Conservation (phyloP, 345 rosid species). For the Linum tenue region DNA sequence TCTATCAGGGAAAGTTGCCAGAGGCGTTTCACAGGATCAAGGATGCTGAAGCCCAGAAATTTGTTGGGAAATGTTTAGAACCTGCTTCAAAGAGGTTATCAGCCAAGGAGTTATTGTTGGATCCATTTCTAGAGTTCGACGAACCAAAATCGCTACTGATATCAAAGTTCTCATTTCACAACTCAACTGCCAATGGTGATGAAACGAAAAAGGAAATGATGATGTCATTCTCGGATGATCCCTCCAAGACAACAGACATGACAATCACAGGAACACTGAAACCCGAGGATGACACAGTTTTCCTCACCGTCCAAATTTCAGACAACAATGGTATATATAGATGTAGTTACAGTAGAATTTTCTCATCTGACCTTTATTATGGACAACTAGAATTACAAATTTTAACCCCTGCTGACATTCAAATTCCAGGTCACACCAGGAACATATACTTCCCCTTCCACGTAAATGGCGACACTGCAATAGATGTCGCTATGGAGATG, state of each 20-base stretch:
- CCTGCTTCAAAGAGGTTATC: conserved; percentile 62
- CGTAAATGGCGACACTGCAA: conserved; percentile 58
- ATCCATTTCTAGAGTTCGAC: conserved; percentile 54
- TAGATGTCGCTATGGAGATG: conserved; percentile 84
- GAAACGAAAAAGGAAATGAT: conserved; percentile 20
- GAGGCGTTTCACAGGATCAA: conserved; percentile 61
- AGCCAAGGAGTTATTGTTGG: conserved; percentile 58
- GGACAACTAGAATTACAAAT: too few relatives aligned
- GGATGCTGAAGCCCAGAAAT: conserved; percentile 51
- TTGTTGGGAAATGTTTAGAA: conserved; percentile 74
- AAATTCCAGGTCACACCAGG: conserved; percentile 51
- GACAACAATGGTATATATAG: conserved; percentile 46
- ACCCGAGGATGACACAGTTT: conserved; percentile 66
- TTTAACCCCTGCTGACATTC: neutral
- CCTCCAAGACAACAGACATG: conserved; percentile 49
- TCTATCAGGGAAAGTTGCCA: conserved; percentile 78
- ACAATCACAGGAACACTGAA: conserved; percentile 68
- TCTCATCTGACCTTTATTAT: too few relatives aligned
- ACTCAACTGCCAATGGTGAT: conserved; percentile 13
- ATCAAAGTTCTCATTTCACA: conserved; percentile 24
- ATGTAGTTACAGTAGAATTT: too few relatives aligned
- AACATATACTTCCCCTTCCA: conserved; percentile 81
- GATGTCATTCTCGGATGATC: conserved; percentile 28
- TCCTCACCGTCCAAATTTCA: conserved; percentile 77
- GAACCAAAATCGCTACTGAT: conserved; percentile 24